phyloP scores from a whole-genome alignment of 352 stramenopile species.

The Pythium guiyangense region DNA sequence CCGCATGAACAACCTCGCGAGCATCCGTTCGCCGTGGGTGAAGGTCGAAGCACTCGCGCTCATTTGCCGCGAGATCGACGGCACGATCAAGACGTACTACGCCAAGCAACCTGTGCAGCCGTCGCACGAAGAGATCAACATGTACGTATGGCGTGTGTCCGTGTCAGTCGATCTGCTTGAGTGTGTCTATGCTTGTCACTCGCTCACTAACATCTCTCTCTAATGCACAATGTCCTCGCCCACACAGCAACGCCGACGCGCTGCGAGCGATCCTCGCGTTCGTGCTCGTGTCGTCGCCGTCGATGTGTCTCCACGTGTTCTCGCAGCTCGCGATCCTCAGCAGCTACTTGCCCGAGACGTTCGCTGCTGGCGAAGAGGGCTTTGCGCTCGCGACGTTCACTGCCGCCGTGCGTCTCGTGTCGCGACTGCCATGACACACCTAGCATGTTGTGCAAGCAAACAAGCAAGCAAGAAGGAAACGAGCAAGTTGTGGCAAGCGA shows the following conservation, averaged over 20 bases:
- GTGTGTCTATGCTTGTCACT: not conserved
- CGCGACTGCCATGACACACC: conserved; percentile 19
- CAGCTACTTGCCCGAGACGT: conserved; percentile 35
- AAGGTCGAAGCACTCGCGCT: conserved; percentile 44
- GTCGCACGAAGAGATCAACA: conserved; percentile 24
- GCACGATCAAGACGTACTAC: conserved; percentile 40
- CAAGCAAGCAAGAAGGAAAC: too few species aligned
- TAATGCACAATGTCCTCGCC: too few species aligned
- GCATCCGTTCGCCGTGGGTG: conserved; percentile 45
- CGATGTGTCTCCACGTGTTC: conserved; percentile 37
- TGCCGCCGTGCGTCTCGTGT: conserved; percentile 37
- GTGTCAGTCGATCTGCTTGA: not conserved
- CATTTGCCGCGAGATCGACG: conserved; percentile 43
- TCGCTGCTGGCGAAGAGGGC: conserved; percentile 28
- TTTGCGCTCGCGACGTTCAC: conserved; percentile 54
- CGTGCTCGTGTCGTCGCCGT: conserved; percentile 39
- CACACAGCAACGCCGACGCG: conserved; percentile 43
- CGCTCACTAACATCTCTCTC: not conserved
- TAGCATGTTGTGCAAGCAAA: not conserved
- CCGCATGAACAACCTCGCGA: conserved; percentile 37
- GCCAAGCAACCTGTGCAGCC: conserved; percentile 13
- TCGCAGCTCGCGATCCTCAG: conserved; percentile 60
- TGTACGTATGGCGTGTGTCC: conserved; percentile 23
- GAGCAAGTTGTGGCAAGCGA: not conserved
- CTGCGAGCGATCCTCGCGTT: conserved; percentile 50